Base-by-base conservation (phyloP, 768 basidiomycete genomes). In the Naganishia friedmannii region DNA sequence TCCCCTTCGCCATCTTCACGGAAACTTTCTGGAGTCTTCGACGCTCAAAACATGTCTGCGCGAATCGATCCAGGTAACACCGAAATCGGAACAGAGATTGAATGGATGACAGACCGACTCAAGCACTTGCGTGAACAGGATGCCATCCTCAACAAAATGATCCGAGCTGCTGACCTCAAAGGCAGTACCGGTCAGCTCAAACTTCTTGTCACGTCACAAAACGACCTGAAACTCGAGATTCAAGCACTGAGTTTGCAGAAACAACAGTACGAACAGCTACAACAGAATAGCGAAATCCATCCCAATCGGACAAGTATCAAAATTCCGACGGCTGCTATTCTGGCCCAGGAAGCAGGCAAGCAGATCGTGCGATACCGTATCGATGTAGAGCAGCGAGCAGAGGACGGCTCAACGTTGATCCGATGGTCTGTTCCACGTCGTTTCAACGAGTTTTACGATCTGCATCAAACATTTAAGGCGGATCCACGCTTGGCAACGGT, bases 401-500 rank as follows among this genome's bases (percentile, higher is more conserved):
- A 82, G 0, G 91, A 94, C 76, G 92, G 90, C 9, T 86, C 85
- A 48, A 63, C 76, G 12, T 84, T 87, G 2, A 90, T 90, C 0
- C 92, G 91, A 0, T 99, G 96, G 96, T 89, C 93, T 37, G 88
- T 97, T 8, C 91, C 93, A 10, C 84, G 94, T 73, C 84, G 96
- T 71, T 99, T 96, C 81, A 96, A 93, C 79, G 94, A 98, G 77
- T 99, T 99, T 79, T 85, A 90, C 72, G 88, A 86, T 66, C 89
- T 97, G 85, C 91, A 96, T 77, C 89, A 88, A 76, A 88, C 89
- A 70, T 82, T 99, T 63, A 86, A 88, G 70, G 96, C 96, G 57
- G 76, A 73, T 70, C 69, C 70, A 6, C 58, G n/a, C 6, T 57
- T 63, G 3, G 73, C 86, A 9, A 88, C 72, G 19, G 73, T 74